These are phyloP conservation scores for Fraxinus baroniana DNA, from an alignment of 305 asterid genomes.

Conservation along the genomic window DNA sequence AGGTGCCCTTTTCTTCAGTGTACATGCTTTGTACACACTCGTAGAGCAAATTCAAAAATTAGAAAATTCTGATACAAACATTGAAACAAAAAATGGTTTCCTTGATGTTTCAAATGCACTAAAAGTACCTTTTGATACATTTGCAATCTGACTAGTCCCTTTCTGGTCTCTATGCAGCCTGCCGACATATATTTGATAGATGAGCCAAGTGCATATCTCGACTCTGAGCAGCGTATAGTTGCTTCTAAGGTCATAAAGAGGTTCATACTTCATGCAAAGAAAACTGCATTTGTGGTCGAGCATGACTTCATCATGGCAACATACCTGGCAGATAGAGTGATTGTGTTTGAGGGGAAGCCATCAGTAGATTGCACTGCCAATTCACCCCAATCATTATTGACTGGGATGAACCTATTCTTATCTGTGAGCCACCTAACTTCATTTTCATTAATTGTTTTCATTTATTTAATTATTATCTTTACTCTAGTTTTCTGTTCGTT, in stretches of 20 bases:
- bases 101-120: not conserved
- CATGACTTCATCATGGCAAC: slow-evolving; percentile 68
- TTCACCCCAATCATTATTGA: slow-evolving; percentile 58
- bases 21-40: not conserved
- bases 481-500: not conserved
- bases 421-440: slow-evolving; percentile 34
- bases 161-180: slow-evolving; percentile 54
- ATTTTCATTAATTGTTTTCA: not conserved
- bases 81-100: not conserved
- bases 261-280: slow-evolving; percentile 58
- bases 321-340: slow-evolving; percentile 28
- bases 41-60: not conserved
- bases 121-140: not conserved
- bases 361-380: slow-evolving; percentile 57
- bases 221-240: slow-evolving; percentile 64
- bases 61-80: not conserved
- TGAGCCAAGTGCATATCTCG: slow-evolving; percentile 83
- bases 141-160: slow-evolving; percentile 7
- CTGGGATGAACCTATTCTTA: slow-evolving; percentile 63
- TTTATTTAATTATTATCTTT: not conserved
- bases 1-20: not conserved
- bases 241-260: slow-evolving; percentile 66
- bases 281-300: slow-evolving; percentile 60
- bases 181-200: slow-evolving; percentile 90
- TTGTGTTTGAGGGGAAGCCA: slow-evolving; percentile 52